phyloP scores from a whole-genome alignment of 192 early-diverging fungal genomes.

The Gryganskiella cystojenkinii region DNA sequence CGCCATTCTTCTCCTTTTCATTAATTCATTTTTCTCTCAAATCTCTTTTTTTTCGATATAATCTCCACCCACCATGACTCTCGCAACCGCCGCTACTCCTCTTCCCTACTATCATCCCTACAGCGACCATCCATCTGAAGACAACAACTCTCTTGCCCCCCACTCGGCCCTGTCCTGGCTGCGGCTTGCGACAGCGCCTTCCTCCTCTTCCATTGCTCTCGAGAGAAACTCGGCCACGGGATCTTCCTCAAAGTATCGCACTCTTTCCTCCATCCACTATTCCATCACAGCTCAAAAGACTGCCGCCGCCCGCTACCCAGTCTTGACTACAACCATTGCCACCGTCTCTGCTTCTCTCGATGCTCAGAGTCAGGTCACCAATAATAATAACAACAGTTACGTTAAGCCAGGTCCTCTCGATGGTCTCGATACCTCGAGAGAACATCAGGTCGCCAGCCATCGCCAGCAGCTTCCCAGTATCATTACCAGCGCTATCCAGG shows the following conservation, averaged over 20 bases:
- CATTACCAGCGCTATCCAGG: constrained; percentile 40
- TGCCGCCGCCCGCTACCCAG: not conserved
- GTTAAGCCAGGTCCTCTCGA: not conserved
- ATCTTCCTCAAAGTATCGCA: constrained; percentile 43
- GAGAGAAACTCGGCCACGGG: no score
- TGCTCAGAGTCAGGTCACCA: no score
- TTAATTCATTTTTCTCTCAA: constrained; percentile 4
- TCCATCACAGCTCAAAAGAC: not conserved
- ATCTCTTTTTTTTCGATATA: not conserved
- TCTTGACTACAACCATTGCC: not conserved
- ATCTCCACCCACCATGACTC: constrained; percentile 33
- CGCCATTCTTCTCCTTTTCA: not conserved
- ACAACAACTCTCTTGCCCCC: constrained; percentile 4
- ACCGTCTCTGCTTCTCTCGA: no score
- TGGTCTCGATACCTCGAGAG: not conserved
- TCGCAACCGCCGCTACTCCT: constrained; percentile 23
- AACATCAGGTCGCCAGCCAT: no score
- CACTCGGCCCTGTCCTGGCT: constrained; percentile 51
- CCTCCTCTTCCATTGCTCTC: not conserved
- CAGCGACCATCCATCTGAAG: constrained; percentile 4
- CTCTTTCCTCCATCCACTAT: constrained; percentile 38
- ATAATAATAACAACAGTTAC: not conserved
- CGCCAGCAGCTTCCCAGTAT: constrained; percentile 1
- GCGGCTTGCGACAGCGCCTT: constrained; percentile 31
- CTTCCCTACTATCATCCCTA: constrained; percentile 14